Base-by-base conservation (phyloP, 352 stramenopile genomes). In the Phytophthora kernoviae region DNA sequence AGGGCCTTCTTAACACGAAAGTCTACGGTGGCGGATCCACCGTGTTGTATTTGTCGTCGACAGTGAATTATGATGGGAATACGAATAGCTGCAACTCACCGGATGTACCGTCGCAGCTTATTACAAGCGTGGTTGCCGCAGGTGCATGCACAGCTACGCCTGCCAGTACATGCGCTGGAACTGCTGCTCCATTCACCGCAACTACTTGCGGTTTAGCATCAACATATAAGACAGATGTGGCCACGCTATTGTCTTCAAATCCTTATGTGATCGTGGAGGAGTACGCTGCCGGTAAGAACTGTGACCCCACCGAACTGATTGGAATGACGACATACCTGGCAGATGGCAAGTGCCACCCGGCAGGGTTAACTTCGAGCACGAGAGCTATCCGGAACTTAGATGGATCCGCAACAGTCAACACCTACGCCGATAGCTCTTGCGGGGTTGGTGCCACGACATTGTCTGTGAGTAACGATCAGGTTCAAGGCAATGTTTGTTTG, bases 271-370 rank as follows among this genome's bases (percentile, higher is more conserved):
- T 36, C 6, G 53, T 60, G n/a, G 42, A 43, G 21, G 46, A 27
- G n/a, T 53, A 60, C 43, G n/a, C 41, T 12, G 11, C 15, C 26
- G 53, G 42, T 3, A 45, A 21, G 20, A 59, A 32, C 45, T 59
- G 52, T 39, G 30, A n/a, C n/a, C n/a, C n/a, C n/a, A n/a, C n/a
- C n/a, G n/a, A n/a, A n/a, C 15, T 12, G 15, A 11, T 22, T 32
- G 24, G 32, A 34, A 26, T 21, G n/a, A 20, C 27, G 9, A 52
- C 27, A 0, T 59, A 52, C 18, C 18, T 59, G 22, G 52, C 52
- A 6, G 52, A 59, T 30, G 52, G 30, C 20, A 59, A 59, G 39
- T 59, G 52, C 21, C 52, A 59, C 49, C 52, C 40, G 36, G 26
- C 41, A 15, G 34, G 41, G 30, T 20, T 32, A 22, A 52, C 14